These are phyloP conservation scores for Aechmea fasciata DNA, from an alignment of 176 grass and related monocot genomes.

Conservation along the genomic window DNA sequence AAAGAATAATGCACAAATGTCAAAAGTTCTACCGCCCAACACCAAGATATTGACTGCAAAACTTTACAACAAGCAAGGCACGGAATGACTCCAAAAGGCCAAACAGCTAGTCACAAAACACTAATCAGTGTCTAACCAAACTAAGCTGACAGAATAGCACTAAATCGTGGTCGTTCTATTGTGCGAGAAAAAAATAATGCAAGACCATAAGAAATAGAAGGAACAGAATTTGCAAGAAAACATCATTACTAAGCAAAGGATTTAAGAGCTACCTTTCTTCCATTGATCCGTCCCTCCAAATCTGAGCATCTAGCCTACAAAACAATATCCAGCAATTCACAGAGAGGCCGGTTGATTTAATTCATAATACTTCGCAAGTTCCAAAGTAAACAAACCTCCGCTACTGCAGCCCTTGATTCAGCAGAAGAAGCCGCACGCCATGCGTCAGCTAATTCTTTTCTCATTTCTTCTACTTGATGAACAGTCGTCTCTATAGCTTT, in stretches of 20 bases:
- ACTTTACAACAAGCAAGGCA: slow-evolving; percentile 12
- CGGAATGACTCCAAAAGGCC: too few species aligned
- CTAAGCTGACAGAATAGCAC: neutral
- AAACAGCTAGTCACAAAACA: neutral
- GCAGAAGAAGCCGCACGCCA: slow-evolving; percentile 61
- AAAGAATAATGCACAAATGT: too few species aligned
- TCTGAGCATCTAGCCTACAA: slow-evolving; percentile 67
- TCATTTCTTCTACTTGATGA: slow-evolving; percentile 83
- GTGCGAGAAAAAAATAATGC: too few species aligned
- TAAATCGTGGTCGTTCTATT: too few species aligned
- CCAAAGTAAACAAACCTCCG: slow-evolving; percentile 49
- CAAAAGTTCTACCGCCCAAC: too few species aligned
- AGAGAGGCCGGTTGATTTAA: neutral
- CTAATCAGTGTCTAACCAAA: neutral
- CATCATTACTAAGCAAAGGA: neutral
- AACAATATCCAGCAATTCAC: slow-evolving; percentile 4
- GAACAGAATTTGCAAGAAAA: neutral
- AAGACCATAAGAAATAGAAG: neutral
- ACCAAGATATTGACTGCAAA: slow-evolving; percentile 3
- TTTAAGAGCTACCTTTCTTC: slow-evolving; percentile 54
- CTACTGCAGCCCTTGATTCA: slow-evolving; percentile 65
- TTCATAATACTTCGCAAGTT: neutral
- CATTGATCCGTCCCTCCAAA: slow-evolving; percentile 45
- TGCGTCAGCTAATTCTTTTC: slow-evolving; percentile 71
- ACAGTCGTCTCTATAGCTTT: slow-evolving; percentile 49